Conservation (phyloP, 495 filamentous ascomycete genomes). For the Aspergillus incahuasiensis region DNA sequence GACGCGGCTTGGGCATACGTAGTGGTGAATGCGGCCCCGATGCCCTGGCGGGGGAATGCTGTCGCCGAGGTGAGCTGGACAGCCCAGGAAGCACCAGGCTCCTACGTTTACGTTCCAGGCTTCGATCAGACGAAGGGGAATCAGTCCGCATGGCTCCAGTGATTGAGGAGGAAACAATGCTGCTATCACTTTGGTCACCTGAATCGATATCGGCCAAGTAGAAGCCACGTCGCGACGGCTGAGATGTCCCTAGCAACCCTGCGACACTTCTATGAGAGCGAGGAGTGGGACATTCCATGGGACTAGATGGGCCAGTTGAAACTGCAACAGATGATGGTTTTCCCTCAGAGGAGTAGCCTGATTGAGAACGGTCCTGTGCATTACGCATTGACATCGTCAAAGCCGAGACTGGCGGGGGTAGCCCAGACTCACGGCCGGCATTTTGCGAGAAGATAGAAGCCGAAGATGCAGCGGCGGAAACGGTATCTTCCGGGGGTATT, state of each 20-base stretch:
- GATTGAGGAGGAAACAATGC: constrained; percentile 75
- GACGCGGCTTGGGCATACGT: constrained; percentile 77
- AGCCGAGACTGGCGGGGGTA: constrained; percentile 31
- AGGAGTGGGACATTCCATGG: constrained; percentile 85
- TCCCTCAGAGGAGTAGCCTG: constrained; percentile 31
- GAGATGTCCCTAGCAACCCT: constrained; percentile 57
- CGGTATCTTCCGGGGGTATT: constrained; percentile 29
- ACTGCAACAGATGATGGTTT: constrained; percentile 57
- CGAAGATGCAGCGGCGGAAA: neutral
- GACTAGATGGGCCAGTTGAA: constrained; percentile 81
- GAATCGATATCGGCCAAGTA: constrained; percentile 74
- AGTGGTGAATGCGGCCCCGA: constrained; percentile 80
- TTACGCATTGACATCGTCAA: constrained; percentile 43
- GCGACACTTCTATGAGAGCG: constrained; percentile 73
- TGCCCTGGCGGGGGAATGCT: constrained; percentile 75
- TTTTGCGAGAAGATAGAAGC: constrained; percentile 8
- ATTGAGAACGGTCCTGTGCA: constrained; percentile 30
- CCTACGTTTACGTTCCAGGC: constrained; percentile 75
- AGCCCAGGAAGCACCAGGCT: constrained; percentile 74
- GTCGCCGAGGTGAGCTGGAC: constrained; percentile 69
- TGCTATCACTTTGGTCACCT: constrained; percentile 78
- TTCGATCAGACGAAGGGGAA: constrained; percentile 83
- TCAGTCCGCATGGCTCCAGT: constrained; percentile 69
- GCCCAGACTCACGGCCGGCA: constrained; percentile 12
- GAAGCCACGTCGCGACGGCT: constrained; percentile 62